phyloP scores from a whole-genome alignment of 495 filamentous ascomycete species.

The Penicillium malachiteum region DNA sequence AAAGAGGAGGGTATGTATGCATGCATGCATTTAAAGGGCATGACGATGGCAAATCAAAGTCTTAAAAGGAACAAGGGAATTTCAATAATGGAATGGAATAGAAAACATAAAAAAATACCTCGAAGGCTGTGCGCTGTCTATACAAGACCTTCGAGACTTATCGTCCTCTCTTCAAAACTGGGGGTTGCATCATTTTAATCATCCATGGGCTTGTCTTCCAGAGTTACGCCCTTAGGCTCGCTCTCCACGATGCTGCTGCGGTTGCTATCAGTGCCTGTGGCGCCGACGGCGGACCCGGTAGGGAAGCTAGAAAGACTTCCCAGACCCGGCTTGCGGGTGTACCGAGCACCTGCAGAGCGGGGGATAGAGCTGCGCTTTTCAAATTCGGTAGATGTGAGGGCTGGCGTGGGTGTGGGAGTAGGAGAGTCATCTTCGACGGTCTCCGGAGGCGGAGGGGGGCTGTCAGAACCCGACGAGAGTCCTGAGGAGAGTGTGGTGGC shows the following conservation, averaged over 20 bases:
- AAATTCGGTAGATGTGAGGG: slow-evolving; percentile 27
- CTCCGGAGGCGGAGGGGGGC: slow-evolving; percentile 34
- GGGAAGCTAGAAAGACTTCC: slow-evolving; percentile 47
- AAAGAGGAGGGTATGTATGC: slow-evolving; percentile 8
- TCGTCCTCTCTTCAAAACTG: not conserved
- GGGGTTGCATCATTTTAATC: slow-evolving; percentile 46
- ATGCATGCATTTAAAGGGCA: slow-evolving; percentile 3
- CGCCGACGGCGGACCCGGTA: slow-evolving; percentile 19
- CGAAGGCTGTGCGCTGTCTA: not conserved
- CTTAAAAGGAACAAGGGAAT: not conserved
- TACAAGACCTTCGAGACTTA: slow-evolving; percentile 2
- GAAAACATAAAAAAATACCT: not conserved
- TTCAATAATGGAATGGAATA: not conserved
- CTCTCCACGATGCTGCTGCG: slow-evolving; percentile 45
- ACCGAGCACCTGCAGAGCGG: slow-evolving; percentile 31
- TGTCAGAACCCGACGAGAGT: slow-evolving; percentile 32
- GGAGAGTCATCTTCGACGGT: slow-evolving; percentile 37
- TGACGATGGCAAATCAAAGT: not conserved
- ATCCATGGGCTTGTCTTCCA: slow-evolving; percentile 84
- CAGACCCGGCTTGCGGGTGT: slow-evolving; percentile 40
- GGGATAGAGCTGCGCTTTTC: slow-evolving; percentile 51
- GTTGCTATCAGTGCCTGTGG: slow-evolving; percentile 42
- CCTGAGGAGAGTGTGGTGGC: slow-evolving; percentile 8
- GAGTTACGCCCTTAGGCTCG: slow-evolving; percentile 65
- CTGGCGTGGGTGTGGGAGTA: slow-evolving; percentile 40